These are phyloP conservation scores for Acaromyces ingoldii DNA, from an alignment of 1,284 basidiomycete genomes.

Conservation along the genomic window DNA sequence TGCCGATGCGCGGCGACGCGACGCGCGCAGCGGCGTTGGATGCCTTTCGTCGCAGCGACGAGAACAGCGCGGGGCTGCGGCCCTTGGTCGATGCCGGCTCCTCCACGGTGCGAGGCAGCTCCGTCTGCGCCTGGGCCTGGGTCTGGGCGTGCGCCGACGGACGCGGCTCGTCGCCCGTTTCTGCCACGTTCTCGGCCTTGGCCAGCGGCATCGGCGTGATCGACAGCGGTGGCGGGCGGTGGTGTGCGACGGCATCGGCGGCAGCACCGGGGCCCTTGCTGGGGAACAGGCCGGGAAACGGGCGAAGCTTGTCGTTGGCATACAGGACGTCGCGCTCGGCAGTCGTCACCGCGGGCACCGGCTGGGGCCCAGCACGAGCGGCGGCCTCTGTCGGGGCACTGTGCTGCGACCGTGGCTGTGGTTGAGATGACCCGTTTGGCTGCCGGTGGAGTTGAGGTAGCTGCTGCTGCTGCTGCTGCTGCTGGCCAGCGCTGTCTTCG, in stretches of 20 bases:
- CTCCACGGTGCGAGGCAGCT: not conserved
- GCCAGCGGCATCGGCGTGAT: too few relatives aligned
- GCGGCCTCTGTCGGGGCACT: not conserved
- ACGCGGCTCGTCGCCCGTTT: too few relatives aligned
- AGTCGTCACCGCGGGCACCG: not conserved
- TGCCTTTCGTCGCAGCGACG: constrained; percentile 30
- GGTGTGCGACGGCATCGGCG: not conserved
- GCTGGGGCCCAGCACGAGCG: not conserved
- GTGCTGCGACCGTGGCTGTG: not conserved
- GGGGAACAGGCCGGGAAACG: constrained; percentile 26
- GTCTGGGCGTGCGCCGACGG: too few relatives aligned
- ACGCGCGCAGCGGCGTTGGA: constrained; percentile 12
- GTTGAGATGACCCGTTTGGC: not conserved
- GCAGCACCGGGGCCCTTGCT: not conserved
- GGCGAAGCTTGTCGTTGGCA: constrained; percentile 29
- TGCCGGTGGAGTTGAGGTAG: too few relatives aligned
- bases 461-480: too few relatives aligned
- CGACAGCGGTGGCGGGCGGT: too few relatives aligned
- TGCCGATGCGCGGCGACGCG: too few relatives aligned
- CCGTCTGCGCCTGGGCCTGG: too few relatives aligned
- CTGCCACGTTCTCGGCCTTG: too few relatives aligned
- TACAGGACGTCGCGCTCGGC: constrained; percentile 1
- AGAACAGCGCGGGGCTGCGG: constrained; percentile 20
- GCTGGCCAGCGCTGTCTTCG: too few relatives aligned
- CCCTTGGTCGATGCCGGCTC: constrained; percentile 8